A percentile compares a stretch with the other conserved stretches of the same genome.
Evolutionary conservation across 768 basidiomycete genomes (phyloP).

Genomic region (Arthromyces matolae): DNA sequence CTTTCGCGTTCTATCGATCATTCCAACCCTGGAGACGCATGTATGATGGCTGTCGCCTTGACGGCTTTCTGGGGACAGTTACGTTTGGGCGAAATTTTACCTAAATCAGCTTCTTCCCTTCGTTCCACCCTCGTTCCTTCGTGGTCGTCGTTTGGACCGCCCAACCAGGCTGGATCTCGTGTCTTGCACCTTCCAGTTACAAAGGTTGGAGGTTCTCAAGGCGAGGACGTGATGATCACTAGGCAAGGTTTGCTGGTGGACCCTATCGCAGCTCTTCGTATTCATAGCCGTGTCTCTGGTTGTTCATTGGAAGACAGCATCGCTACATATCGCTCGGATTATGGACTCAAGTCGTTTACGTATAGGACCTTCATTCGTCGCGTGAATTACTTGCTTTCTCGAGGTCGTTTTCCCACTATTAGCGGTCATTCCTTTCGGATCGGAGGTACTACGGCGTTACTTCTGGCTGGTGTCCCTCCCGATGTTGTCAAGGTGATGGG

Average conservation of each 20-base stretch:
- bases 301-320: neutral
- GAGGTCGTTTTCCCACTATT: constrained; percentile 8
- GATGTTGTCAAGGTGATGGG: constrained; percentile 29
- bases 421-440: constrained; percentile 33
- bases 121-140: constrained; percentile 4
- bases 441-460: constrained; percentile 31
- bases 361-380: neutral
- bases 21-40: constrained; percentile 16
- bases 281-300: constrained; percentile 19
- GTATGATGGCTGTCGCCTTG: constrained; percentile 20
- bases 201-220: constrained; percentile 17
- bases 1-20: constrained; percentile 12
- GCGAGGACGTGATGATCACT: constrained; percentile 19
- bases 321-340: neutral
- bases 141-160: neutral
- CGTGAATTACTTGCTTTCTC: constrained; percentile 5
- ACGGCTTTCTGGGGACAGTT: constrained; percentile 30
- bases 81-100: constrained; percentile 29
- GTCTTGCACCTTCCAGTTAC: constrained; percentile 23
- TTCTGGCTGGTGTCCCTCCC: constrained; percentile 26
- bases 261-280: constrained; percentile 10
- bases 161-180: constrained; percentile 8
- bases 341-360: neutral
- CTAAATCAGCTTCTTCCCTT: constrained; percentile 4
- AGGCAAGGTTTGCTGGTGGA: constrained; percentile 15